These are phyloP conservation scores for Polychytrium aggregatum DNA, from an alignment of 192 early-diverging fungal species.

Conservation along the genomic window DNA sequence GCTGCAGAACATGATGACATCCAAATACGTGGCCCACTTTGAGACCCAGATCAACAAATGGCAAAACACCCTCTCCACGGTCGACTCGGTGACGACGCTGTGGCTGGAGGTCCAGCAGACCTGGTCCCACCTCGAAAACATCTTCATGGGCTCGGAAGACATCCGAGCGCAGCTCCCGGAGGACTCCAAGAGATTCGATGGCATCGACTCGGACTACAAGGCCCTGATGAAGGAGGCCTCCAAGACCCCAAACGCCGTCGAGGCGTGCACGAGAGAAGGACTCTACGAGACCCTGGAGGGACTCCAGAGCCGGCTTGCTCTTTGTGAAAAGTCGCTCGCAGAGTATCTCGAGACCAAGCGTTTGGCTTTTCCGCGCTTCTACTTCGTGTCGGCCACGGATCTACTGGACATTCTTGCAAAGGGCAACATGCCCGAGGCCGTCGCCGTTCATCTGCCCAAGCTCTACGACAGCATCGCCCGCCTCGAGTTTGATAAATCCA, in stretches of 20 bases:
- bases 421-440: conserved; percentile 48
- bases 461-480: conserved; percentile 47
- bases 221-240: conserved; percentile 41
- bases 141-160: conserved; percentile 57
- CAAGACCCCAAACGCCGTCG: conserved; percentile 47
- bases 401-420: conserved; percentile 56
- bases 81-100: conserved; percentile 42
- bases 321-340: conserved; percentile 55
- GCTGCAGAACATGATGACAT: conserved; percentile 59
- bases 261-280: conserved; percentile 46
- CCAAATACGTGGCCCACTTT: conserved; percentile 53
- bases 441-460: conserved; percentile 46
- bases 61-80: conserved; percentile 48
- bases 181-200: conserved; percentile 51
- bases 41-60: conserved; percentile 53
- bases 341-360: conserved; percentile 57
- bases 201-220: conserved; percentile 48
- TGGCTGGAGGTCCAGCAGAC: conserved; percentile 59
- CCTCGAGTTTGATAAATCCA: conserved; percentile 35
- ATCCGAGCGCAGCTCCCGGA: conserved; percentile 53
- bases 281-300: conserved; percentile 41
- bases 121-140: conserved; percentile 55
- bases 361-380: conserved; percentile 53
- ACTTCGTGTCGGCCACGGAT: conserved; percentile 53
- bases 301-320: conserved; percentile 44